Conservation (phyloP, 1,284 basidiomycete genomes). For the Somion occarium region DNA sequence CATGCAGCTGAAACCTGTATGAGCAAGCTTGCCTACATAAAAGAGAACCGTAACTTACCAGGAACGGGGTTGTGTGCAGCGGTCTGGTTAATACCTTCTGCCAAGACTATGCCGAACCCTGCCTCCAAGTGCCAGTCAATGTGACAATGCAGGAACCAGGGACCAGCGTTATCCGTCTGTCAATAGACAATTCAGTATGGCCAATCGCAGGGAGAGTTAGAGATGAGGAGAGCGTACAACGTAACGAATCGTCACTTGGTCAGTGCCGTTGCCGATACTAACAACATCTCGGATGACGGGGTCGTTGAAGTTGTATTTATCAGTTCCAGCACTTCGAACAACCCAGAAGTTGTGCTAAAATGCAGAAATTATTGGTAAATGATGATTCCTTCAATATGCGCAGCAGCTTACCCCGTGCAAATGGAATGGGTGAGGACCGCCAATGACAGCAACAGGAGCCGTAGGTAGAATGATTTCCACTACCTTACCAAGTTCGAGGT, state of each 20-base stretch:
- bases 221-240: constrained; percentile 10
- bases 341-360: constrained; percentile 11
- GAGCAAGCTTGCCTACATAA: background rate
- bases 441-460: constrained; percentile 23
- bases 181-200: background rate
- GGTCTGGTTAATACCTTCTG: constrained; percentile 20
- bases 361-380: background rate
- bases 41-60: constrained; percentile 6
- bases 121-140: constrained; percentile 26
- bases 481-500: constrained; percentile 30
- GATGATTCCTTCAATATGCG: background rate
- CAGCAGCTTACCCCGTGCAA: constrained; percentile 30
- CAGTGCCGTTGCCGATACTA: constrained; percentile 15
- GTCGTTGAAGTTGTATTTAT: constrained; percentile 30
- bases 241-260: constrained; percentile 29
- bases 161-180: constrained; percentile 25
- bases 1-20: constrained; percentile 8
- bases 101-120: constrained; percentile 26
- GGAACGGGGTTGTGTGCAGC: constrained; percentile 11
- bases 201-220: background rate
- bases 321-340: background rate
- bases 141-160: constrained; percentile 29
- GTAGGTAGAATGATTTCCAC: constrained; percentile 29
- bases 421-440: constrained; percentile 35
- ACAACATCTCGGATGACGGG: constrained; percentile 21